These are phyloP conservation scores for Apocynum venetum DNA, from an alignment of 257 asterid genomes.

Conservation along the genomic window DNA sequence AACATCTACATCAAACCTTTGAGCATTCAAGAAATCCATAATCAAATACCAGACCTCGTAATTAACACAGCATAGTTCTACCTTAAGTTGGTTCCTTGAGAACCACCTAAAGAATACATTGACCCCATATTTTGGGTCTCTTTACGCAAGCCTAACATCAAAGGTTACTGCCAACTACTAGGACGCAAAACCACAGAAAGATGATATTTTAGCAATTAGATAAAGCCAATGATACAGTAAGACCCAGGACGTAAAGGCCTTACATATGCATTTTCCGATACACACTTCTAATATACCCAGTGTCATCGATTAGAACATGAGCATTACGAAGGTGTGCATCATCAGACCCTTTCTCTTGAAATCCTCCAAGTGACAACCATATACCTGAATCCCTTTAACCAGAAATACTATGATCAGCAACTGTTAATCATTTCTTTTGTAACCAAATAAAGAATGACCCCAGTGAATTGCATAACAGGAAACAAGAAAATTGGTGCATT, in stretches of 20 bases:
- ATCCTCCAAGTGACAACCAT: slow-evolving; percentile 96
- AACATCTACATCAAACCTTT: slow-evolving; percentile 83
- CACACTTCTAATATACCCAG: slow-evolving; percentile 64
- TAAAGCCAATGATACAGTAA: background rate
- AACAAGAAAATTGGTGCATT: background rate
- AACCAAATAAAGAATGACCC: background rate
- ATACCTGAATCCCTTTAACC: slow-evolving; percentile 62
- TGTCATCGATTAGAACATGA: slow-evolving; percentile 76
- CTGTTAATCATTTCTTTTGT: slow-evolving; percentile 4
- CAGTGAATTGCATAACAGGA: background rate
- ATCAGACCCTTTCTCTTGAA: slow-evolving; percentile 79
- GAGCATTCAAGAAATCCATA: slow-evolving; percentile 10
- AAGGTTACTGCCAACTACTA: background rate
- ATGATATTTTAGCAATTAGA: background rate
- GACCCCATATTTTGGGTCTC: background rate
- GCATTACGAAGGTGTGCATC: slow-evolving; percentile 73
- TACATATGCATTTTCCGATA: slow-evolving; percentile 84
- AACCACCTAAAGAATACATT: background rate
- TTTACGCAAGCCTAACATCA: background rate
- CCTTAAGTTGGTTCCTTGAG: background rate
- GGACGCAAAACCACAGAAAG: background rate
- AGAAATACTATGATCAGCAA: slow-evolving; percentile 12
- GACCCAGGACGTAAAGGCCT: slow-evolving; percentile 21
- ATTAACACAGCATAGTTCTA: background rate
- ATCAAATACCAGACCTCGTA: background rate